These are phyloP conservation scores for Termitomyces sp. DNA, from an alignment of 768 basidiomycete species.

Conservation along the genomic window DNA sequence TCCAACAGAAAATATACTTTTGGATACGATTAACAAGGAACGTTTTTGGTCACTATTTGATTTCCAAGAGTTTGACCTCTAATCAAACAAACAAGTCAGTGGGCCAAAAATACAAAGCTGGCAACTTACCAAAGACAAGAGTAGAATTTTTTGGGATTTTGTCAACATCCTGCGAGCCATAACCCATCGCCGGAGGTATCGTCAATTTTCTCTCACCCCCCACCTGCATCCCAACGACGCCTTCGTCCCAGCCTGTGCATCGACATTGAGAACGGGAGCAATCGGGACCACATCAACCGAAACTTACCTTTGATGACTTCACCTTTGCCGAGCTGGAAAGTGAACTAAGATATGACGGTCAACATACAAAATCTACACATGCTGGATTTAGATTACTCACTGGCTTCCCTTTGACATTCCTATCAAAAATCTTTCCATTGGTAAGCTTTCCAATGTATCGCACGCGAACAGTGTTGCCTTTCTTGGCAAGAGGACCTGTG, in stretches of 20 bases:
- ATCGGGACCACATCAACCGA: neutral
- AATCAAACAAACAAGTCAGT: slow-evolving; percentile 6
- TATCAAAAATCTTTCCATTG: slow-evolving; percentile 73
- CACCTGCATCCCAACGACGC: slow-evolving; percentile 87
- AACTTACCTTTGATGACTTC: slow-evolving; percentile 85
- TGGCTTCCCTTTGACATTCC: slow-evolving; percentile 80
- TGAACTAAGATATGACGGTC: slow-evolving; percentile 39
- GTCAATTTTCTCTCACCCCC: slow-evolving; percentile 82
- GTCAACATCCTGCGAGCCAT: slow-evolving; percentile 54
- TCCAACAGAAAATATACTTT: neutral
- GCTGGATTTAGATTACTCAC: slow-evolving; percentile 36
- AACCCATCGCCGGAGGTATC: slow-evolving; percentile 65
- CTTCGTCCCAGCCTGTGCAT: slow-evolving; percentile 78
- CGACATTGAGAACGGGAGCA: neutral
- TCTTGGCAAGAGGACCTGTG: slow-evolving; percentile 81
- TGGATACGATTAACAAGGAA: neutral
- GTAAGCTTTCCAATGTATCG: slow-evolving; percentile 89
- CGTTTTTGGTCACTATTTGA: slow-evolving; percentile 40
- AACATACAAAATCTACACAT: neutral
- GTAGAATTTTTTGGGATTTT: slow-evolving; percentile 79
- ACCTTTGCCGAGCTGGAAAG: slow-evolving; percentile 75
- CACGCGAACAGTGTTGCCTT: slow-evolving; percentile 78
- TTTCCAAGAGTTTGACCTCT: slow-evolving; percentile 71
- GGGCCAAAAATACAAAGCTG: neutral
- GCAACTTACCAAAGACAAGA: slow-evolving; percentile 67